Evolutionary conservation across 139 green algal species (phyloP).

Genomic region (Chlorella sp.): DNA sequence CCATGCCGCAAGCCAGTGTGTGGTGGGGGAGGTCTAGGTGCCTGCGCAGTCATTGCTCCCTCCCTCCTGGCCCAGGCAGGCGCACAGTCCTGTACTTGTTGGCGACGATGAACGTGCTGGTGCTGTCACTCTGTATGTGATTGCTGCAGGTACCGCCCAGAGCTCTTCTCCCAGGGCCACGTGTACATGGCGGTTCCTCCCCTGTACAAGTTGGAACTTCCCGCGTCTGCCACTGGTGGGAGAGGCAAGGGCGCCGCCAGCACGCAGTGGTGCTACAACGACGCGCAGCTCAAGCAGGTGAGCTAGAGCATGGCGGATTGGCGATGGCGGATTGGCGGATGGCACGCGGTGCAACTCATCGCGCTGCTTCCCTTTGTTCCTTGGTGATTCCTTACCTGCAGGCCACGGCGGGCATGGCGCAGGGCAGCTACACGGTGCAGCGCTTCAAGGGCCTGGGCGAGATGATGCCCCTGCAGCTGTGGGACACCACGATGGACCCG

Average conservation of each 20-base stretch:
- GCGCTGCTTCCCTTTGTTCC: background rate
- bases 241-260: no score
- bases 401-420: background rate
- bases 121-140: no score
- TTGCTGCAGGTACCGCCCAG: slow-evolving; percentile 63
- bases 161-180: slow-evolving; percentile 81
- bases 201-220: slow-evolving; percentile 84
- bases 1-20: no score
- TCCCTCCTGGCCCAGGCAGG: no score
- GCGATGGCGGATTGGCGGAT: no score
- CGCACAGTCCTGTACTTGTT: no score
- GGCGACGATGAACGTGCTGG: no score
- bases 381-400: background rate
- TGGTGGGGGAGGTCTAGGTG: no score
- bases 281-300: slow-evolving; percentile 17
- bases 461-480: slow-evolving; percentile 99
- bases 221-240: no score
- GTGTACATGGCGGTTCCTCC: slow-evolving; percentile 94
- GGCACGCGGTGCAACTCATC: background rate
- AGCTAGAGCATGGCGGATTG: no score
- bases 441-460: slow-evolving; percentile 96
- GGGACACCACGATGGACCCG: slow-evolving; percentile 94
- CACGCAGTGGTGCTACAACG: slow-evolving; percentile 39
- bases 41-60: no score
- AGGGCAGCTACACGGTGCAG: slow-evolving; percentile 63